These are phyloP conservation scores for Quercus alba DNA, from an alignment of 306 rosid genomes.

Conservation along the genomic window DNA sequence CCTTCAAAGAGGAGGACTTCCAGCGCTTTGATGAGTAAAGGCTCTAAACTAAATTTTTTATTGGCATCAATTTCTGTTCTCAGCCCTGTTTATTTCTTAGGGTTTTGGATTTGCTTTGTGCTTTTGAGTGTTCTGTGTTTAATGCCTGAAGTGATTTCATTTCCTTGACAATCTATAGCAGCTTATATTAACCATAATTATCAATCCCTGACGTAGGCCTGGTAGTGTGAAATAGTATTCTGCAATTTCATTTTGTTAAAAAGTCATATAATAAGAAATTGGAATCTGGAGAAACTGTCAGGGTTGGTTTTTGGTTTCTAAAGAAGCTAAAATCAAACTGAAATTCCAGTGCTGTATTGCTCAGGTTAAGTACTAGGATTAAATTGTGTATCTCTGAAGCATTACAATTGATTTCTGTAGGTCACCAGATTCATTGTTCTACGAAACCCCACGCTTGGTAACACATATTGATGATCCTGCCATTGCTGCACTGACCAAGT, in stretches of 20 bases:
- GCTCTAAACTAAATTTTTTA: slow-evolving; percentile 2
- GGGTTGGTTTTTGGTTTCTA: neutral
- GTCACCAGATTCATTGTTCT: slow-evolving; percentile 64
- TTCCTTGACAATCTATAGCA: neutral
- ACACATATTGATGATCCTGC: slow-evolving; percentile 85
- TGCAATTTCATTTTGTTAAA: neutral
- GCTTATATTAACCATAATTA: neutral
- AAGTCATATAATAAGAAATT: neutral
- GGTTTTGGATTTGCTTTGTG: neutral
- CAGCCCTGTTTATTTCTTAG: neutral
- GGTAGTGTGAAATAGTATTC: neutral
- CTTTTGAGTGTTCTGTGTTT: neutral
- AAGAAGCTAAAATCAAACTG: neutral
- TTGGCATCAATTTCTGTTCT: neutral
- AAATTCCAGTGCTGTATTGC: neutral
- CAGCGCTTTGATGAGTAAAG: slow-evolving; percentile 76
- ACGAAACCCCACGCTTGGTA: slow-evolving; percentile 78
- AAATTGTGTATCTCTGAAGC: neutral
- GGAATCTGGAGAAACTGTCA: neutral
- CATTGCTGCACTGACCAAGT: slow-evolving; percentile 67
- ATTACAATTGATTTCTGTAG: slow-evolving; percentile 25
- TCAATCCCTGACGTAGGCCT: neutral
- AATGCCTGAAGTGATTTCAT: neutral
- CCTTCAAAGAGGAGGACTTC: slow-evolving; percentile 76
- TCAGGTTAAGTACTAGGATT: neutral